Conservation (phyloP, 2,329 filamentous ascomycete genomes). For the Cephalotrichum gorgonifer region DNA sequence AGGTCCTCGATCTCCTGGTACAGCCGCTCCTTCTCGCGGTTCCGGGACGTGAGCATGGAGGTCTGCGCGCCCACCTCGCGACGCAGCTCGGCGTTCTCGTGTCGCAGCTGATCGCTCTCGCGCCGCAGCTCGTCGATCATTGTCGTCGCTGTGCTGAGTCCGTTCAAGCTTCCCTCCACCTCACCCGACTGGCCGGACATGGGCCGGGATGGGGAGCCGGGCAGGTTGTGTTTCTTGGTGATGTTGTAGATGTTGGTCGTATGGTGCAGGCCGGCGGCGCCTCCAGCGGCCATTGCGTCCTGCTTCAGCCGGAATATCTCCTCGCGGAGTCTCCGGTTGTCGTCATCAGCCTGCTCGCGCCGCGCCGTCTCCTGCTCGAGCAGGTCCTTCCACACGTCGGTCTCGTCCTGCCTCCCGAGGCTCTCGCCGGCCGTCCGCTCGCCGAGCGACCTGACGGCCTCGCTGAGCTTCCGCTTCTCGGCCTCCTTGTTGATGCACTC, state of each 20-base stretch:
- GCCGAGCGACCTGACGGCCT: constrained; percentile 55
- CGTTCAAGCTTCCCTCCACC: constrained; percentile 32
- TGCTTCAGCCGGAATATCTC: constrained; percentile 68
- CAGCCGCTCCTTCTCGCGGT: constrained; percentile 86
- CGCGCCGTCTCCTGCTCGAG: constrained; percentile 84
- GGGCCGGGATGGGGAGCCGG: constrained; percentile 37
- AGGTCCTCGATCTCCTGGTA: constrained; percentile 97
- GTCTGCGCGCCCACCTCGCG: constrained; percentile 92
- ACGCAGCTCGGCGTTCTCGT: constrained; percentile 85
- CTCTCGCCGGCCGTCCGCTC: constrained; percentile 38
- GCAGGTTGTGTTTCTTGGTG: constrained; percentile 40
- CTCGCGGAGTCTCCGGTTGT: constrained; percentile 73
- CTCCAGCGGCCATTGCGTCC: constrained; percentile 29
- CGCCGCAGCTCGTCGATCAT: constrained; percentile 66
- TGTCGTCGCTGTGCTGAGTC: constrained; percentile 48
- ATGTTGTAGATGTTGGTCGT: constrained; percentile 60
- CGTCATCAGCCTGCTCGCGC: constrained; percentile 82
- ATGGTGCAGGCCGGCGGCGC: constrained; percentile 33
- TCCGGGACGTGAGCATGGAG: constrained; percentile 92
- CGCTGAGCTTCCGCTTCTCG: constrained; percentile 78
- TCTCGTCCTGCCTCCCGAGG: constrained; percentile 46
- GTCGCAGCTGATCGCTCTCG: constrained; percentile 66
- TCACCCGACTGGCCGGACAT: constrained; percentile 39
- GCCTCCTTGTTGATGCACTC: constrained; percentile 71
- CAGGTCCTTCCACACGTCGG: constrained; percentile 91